These are phyloP conservation scores for Mycena metata DNA, from an alignment of 768 basidiomycete genomes.

Conservation along the genomic window DNA sequence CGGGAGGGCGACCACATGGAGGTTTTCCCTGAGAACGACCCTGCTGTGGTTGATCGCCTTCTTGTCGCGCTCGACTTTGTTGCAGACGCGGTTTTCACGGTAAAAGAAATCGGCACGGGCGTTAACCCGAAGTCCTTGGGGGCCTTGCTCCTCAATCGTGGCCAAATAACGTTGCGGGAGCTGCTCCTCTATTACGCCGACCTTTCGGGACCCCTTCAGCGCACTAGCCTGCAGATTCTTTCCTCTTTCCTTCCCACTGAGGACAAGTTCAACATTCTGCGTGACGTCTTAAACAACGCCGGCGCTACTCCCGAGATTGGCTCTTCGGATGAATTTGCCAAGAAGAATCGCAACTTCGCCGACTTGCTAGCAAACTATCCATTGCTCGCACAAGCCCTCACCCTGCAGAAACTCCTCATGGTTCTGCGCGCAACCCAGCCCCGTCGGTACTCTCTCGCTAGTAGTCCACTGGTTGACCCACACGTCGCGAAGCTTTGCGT, in stretches of 20 bases:
- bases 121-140: constrained; percentile 31
- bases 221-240: constrained; percentile 10
- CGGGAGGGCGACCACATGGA: constrained; percentile 36
- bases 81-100: constrained; percentile 31
- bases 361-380: constrained; percentile 27
- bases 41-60: constrained; percentile 27
- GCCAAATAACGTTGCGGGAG: constrained; percentile 26
- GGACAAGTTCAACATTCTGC: constrained; percentile 14
- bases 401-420: constrained; percentile 25
- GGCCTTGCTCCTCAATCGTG: constrained; percentile 18
- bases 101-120: constrained; percentile 13
- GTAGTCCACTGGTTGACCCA: constrained; percentile 27
- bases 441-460: constrained; percentile 31
- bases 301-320: background rate
- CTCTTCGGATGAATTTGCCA: background rate
- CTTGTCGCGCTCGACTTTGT: constrained; percentile 29
- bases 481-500: constrained; percentile 27
- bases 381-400: constrained; percentile 15
- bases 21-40: constrained; percentile 34
- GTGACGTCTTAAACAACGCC: constrained; percentile 8
- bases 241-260: constrained; percentile 25
- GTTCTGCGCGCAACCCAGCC: constrained; percentile 32
- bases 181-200: constrained; percentile 30
- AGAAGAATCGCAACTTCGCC: constrained; percentile 31
- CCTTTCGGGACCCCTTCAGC: constrained; percentile 30